phyloP scores from a whole-genome alignment of 1,284 basidiomycete genomes.

The Ceratobasidium theobromae region DNA sequence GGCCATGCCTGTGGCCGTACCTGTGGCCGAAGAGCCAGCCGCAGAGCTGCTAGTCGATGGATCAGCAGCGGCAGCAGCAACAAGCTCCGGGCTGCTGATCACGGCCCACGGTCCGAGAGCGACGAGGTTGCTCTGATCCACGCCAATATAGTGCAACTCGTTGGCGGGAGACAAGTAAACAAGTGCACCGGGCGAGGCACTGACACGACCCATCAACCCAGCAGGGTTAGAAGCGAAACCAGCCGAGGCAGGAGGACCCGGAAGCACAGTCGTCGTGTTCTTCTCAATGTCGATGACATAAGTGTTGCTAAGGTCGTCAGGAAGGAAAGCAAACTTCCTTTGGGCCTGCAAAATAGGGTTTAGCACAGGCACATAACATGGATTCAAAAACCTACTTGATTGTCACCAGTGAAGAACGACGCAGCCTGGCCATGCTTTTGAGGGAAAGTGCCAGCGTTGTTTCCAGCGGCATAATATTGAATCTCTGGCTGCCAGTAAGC shows the following conservation, averaged over 20 bases:
- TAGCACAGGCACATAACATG: not conserved
- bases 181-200: slow-evolving; percentile 4
- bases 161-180: slow-evolving; percentile 9
- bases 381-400: slow-evolving; percentile 44
- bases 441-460: slow-evolving; percentile 64
- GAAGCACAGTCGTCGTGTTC: slow-evolving; percentile 43
- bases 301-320: slow-evolving; percentile 74
- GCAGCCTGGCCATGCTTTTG: slow-evolving; percentile 70
- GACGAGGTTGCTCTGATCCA: slow-evolving; percentile 73
- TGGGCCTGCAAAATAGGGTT: slow-evolving; percentile 54
- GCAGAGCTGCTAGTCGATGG: slow-evolving; percentile 53
- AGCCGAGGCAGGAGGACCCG: slow-evolving; percentile 1
- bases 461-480: slow-evolving; percentile 58
- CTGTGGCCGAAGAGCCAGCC: slow-evolving; percentile 57
- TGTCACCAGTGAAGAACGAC: slow-evolving; percentile 68
- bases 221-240: slow-evolving; percentile 21
- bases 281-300: slow-evolving; percentile 74
- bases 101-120: slow-evolving; percentile 71
- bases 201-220: slow-evolving; percentile 4
- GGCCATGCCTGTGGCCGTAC: slow-evolving; percentile 49
- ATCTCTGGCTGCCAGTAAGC: slow-evolving; percentile 77
- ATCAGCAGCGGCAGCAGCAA: slow-evolving; percentile 73
- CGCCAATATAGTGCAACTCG: slow-evolving; percentile 12
- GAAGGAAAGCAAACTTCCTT: slow-evolving; percentile 80
- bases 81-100: slow-evolving; percentile 70